phyloP scores from a whole-genome alignment of 2,329 filamentous ascomycete genomes.

The Pseudogymnoascus sp. region DNA sequence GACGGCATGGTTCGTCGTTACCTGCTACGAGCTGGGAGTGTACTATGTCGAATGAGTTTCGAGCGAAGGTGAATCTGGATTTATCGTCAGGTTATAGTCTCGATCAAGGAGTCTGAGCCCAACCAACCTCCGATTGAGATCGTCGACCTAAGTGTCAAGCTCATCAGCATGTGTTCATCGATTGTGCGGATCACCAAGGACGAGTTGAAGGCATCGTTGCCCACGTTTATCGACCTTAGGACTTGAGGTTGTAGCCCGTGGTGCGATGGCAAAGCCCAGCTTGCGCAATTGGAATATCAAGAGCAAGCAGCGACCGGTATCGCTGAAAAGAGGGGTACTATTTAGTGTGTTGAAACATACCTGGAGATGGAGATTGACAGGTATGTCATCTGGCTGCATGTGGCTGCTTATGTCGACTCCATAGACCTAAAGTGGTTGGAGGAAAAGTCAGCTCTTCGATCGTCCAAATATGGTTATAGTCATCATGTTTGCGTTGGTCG shows the following conservation, averaged over 20 bases:
- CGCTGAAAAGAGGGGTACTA: constrained; percentile 1
- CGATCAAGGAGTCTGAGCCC: not conserved
- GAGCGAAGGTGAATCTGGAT: constrained; percentile 56
- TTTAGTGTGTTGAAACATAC: constrained; percentile 28
- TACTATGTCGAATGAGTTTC: constrained; percentile 72
- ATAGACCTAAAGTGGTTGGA: constrained; percentile 46
- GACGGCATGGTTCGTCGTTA: constrained; percentile 21
- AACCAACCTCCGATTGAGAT: constrained; percentile 57
- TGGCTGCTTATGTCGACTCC: constrained; percentile 67
- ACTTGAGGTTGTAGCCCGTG: not conserved
- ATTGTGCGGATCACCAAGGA: constrained; percentile 8
- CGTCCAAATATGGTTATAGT: not conserved
- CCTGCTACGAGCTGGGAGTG: constrained; percentile 65
- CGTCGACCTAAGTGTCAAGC: constrained; percentile 46
- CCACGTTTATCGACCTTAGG: not conserved
- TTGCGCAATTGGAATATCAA: not conserved
- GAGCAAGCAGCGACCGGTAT: not conserved
- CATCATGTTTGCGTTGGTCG: not conserved
- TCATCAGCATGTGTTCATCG: constrained; percentile 8
- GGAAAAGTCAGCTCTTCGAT: not conserved
- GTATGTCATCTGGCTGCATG: constrained; percentile 56
- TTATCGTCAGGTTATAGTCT: constrained; percentile 2
- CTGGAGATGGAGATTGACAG: constrained; percentile 63
- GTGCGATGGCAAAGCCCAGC: not conserved
- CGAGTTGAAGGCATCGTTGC: not conserved